Evolutionary conservation across 2,329 filamentous ascomycete species (phyloP).

Genomic region (Cucurbitaria berberidis): DNA sequence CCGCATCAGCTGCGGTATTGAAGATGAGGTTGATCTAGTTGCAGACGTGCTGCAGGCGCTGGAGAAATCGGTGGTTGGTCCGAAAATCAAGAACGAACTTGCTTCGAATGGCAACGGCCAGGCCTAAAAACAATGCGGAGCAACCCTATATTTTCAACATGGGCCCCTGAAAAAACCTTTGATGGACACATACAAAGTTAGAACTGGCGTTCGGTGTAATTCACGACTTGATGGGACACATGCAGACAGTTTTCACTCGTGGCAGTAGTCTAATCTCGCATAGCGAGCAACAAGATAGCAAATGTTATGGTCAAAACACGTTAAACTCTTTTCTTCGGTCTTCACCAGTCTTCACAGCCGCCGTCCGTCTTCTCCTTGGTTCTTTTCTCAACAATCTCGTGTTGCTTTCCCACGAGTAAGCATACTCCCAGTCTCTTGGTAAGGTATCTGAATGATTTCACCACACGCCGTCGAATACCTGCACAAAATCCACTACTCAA

Average conservation of each 20-base stretch:
- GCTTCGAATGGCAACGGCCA: constrained; percentile 1
- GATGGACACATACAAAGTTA: background rate
- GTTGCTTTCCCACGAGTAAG: constrained; percentile 65
- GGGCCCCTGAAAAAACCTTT: background rate
- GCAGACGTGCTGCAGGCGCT: constrained; percentile 83
- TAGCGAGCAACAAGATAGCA: constrained; percentile 2
- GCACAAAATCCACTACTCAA: no score
- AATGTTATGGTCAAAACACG: background rate
- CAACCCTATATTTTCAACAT: no score
- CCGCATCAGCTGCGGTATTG: constrained; percentile 89
- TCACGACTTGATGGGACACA: background rate
- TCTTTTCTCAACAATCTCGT: no score
- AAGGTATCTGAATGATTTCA: constrained; percentile 64
- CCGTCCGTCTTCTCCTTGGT: no score
- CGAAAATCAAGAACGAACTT: constrained; percentile 46
- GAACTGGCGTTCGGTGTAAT: background rate
- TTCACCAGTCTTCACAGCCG: no score
- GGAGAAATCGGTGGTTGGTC: constrained; percentile 70
- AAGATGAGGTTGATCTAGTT: constrained; percentile 85
- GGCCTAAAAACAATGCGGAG: no score
- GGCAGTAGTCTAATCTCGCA: background rate
- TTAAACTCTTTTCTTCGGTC: background rate
- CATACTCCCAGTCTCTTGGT: constrained; percentile 63
- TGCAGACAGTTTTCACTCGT: background rate
- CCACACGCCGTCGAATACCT: no score